These are phyloP conservation scores for Oldenlandia corymbosa DNA, from an alignment of 257 asterid genomes.

Conservation along the genomic window DNA sequence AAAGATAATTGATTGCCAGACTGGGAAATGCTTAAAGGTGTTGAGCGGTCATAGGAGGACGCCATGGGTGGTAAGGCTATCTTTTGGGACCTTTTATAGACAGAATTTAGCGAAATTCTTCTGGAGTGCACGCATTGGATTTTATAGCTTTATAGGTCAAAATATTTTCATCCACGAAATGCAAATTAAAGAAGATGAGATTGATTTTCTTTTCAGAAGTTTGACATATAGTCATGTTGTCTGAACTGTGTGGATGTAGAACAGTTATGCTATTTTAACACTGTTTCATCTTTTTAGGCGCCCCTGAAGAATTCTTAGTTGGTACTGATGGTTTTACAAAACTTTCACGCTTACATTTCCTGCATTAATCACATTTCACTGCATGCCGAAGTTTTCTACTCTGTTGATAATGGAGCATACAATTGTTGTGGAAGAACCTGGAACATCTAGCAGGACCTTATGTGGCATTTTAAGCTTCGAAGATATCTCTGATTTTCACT, in stretches of 20 bases:
- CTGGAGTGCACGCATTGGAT: neutral
- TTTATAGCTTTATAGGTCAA: neutral
- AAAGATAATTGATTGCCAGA: slow-evolving; percentile 83
- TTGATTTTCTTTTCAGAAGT: neutral
- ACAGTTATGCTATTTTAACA: neutral
- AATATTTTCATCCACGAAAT: neutral
- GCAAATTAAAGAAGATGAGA: neutral
- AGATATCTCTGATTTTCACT: neutral
- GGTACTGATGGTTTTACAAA: too few species aligned
- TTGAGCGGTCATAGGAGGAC: slow-evolving; percentile 97
- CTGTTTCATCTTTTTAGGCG: neutral
- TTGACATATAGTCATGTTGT: neutral
- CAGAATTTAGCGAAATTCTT: neutral
- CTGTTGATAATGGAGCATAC: neutral
- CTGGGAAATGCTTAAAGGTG: slow-evolving; percentile 89
- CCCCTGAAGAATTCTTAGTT: neutral
- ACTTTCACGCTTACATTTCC: too few species aligned
- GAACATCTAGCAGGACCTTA: too few species aligned
- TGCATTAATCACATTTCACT: too few species aligned
- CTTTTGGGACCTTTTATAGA: slow-evolving; percentile 17
- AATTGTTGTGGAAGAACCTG: neutral
- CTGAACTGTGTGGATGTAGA: neutral
- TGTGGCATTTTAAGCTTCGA: neutral
- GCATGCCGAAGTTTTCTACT: too few species aligned
- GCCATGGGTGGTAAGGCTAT: slow-evolving; percentile 93